Percentiles rank a stretch among this genome's conserved stretches.
phyloP scores from a whole-genome alignment of 495 filamentous ascomycete species.

The Xylaria castorea region DNA sequence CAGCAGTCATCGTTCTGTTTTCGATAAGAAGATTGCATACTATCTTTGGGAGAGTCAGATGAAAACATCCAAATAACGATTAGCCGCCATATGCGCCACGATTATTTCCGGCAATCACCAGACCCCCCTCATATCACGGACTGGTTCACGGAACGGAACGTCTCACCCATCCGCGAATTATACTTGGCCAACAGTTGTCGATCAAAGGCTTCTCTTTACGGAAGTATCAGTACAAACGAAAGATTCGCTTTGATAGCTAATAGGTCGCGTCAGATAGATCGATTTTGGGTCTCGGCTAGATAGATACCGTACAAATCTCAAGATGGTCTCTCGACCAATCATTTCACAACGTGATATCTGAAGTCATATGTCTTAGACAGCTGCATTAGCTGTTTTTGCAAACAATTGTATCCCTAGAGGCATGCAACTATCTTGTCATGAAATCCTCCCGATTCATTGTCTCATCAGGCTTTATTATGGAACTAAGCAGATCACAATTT shows the following conservation, averaged over 20 bases:
- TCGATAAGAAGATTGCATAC: background rate
- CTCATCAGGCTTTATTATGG: background rate
- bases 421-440: constrained; percentile 10
- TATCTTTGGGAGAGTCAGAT: background rate
- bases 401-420: background rate
- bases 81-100: constrained; percentile 17
- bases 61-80: background rate
- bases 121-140: background rate
- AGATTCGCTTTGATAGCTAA: background rate
- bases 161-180: constrained; percentile 6
- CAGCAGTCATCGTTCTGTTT: background rate
- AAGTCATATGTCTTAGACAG: constrained; percentile 19
- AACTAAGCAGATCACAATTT: background rate
- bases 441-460: background rate
- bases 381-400: constrained; percentile 6
- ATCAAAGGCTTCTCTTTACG: background rate
- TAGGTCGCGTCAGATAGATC: constrained; percentile 1
- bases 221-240: constrained; percentile 21
- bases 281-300: constrained; percentile 28
- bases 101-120: constrained; percentile 11
- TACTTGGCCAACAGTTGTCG: constrained; percentile 13
- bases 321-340: constrained; percentile 39
- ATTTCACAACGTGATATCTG: constrained; percentile 38
- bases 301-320: constrained; percentile 19
- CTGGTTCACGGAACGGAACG: constrained; percentile 15